Evolutionary conservation across 306 rosid genomes (phyloP).

Genomic region (Glycine latifolia): DNA sequence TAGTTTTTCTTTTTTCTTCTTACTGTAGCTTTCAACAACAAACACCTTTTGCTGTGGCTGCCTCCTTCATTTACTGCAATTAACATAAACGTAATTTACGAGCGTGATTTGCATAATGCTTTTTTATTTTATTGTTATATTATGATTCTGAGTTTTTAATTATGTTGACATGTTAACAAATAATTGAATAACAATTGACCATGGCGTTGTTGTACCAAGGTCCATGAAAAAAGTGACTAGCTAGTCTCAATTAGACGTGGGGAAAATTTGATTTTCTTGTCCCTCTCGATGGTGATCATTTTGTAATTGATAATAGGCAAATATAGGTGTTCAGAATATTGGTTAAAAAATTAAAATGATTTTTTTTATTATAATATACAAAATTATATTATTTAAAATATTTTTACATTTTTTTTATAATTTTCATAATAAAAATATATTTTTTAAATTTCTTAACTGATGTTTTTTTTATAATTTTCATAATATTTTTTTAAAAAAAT

Average conservation of each 20-base stretch:
- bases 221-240: not conserved
- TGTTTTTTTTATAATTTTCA: too few relatives aligned
- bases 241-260: conserved; percentile 27
- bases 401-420: too few relatives aligned
- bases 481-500: too few relatives aligned
- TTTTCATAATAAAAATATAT: too few relatives aligned
- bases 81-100: not conserved
- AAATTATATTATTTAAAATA: too few relatives aligned
- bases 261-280: conserved; percentile 8
- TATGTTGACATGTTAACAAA: conserved; percentile 13
- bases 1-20: not conserved
- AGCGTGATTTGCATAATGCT: not conserved
- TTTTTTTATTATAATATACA: too few relatives aligned
- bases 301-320: not conserved
- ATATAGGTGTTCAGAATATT: too few relatives aligned
- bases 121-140: not conserved
- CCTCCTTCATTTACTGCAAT: conserved; percentile 24
- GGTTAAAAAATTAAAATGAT: too few relatives aligned
- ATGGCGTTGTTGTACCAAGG: not conserved
- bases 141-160: conserved; percentile 17
- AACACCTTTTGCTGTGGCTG: conserved; percentile 8
- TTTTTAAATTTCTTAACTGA: too few relatives aligned
- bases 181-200: not conserved
- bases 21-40: conserved; percentile 3
- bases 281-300: conserved; percentile 35